Evolutionary conservation across 2,329 filamentous ascomycete species (phyloP).

Genomic region (Scytalidium lignicola): DNA sequence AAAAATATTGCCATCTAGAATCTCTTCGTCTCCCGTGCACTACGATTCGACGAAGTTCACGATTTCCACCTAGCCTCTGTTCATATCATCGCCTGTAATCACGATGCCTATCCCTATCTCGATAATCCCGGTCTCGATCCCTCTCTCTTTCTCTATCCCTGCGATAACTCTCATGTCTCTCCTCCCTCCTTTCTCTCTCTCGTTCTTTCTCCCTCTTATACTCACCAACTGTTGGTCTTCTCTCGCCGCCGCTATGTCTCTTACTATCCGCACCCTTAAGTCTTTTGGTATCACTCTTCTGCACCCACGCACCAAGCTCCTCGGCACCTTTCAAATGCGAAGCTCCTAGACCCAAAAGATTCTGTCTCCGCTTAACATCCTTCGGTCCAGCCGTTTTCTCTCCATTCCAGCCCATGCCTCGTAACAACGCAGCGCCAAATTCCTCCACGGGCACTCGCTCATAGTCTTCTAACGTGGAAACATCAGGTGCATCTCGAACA

Average conservation of each 20-base stretch:
- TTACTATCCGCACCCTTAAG: constrained; percentile 32
- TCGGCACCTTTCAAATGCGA: constrained; percentile 69
- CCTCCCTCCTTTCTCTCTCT: constrained; percentile 35
- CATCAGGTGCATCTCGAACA: constrained; percentile 66
- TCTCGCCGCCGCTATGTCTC: constrained; percentile 38
- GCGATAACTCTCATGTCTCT: constrained; percentile 32
- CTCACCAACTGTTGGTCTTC: constrained; percentile 28
- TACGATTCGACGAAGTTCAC: constrained; percentile 4
- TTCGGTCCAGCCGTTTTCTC: constrained; percentile 54
- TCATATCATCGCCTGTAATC: constrained; percentile 13
- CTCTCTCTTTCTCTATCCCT: constrained; percentile 19
- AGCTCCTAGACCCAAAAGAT: constrained; percentile 81
- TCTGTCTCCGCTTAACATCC: constrained; percentile 65
- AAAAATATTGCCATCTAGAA: too few species aligned
- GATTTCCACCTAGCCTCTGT: constrained; percentile 18
- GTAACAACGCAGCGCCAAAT: constrained; percentile 83
- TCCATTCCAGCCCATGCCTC: constrained; percentile 94
- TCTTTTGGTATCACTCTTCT: constrained; percentile 53
- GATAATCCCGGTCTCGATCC: constrained; percentile 24
- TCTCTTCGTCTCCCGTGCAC: constrained; percentile 4
- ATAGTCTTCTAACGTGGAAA: constrained; percentile 77
- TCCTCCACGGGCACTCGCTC: constrained; percentile 87
- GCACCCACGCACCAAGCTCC: constrained; percentile 78
- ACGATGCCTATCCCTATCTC: constrained; percentile 21
- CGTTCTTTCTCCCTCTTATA: constrained; percentile 39